Base-by-base conservation (phyloP, 495 filamentous ascomycete species). In the Penicillium herquei region DNA sequence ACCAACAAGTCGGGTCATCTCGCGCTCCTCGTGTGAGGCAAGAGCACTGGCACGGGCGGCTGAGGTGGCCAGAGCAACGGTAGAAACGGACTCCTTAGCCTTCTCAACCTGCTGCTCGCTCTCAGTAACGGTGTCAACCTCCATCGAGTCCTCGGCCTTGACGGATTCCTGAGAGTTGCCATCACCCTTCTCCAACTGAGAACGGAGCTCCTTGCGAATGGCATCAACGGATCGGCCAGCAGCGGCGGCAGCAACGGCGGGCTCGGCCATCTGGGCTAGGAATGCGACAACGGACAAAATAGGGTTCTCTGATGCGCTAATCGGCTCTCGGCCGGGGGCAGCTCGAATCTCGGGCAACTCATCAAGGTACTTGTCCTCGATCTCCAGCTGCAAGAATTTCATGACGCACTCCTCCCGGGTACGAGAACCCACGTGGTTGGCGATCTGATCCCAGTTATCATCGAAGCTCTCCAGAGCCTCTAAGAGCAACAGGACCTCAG, bases 361-460 rank as follows among this genome's bases (percentile, higher is more conserved):
- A 47, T 94, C 89, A 9, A 93, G 74, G 57, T 93, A 96, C 58
- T 91, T 90, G 70, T 93, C 91, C 66, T 93, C 90, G 54, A 96
- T 94, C 49, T 92, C 91, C 26, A 93, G 74, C 64, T 95, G 90
- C 57, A 98, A 74, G 78, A 98, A 98, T 67, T 96, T 92, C 63
- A 96, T 77, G 26, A 97, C 91, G 70, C 94, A 98, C 74, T 98
- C 91, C 73, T 98, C 94, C 37, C 90, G 81, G n/a, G 91, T 96
- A 42, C 92, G 83, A 3, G 90, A 92, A 33, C 89, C 89, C 30
- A 98, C 94, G 62, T 96, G 88, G 55, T 91, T 91, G 1, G 94
- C 84, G 54, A 98, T 91, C 59, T 88, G 83, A 50, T 90, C 88
- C 94, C 94, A 98, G 72, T 97, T 87, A 32, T 98, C 95, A 58